Evolutionary conservation across 1,284 basidiomycete genomes (phyloP).

Genomic region (Ceratorhiza oryzae-sativae): DNA sequence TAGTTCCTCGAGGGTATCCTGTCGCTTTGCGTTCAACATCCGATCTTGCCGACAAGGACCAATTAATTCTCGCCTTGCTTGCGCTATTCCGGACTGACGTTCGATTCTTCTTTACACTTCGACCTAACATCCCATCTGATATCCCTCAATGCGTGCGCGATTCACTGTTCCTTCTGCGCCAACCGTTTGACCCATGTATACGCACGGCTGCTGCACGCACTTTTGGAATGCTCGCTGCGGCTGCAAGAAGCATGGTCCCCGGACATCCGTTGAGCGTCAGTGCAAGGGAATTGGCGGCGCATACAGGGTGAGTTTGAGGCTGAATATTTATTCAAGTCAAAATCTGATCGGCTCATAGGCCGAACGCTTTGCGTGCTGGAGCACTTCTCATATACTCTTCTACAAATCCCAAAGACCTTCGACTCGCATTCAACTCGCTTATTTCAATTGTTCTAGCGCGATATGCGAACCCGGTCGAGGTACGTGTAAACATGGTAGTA

Average conservation of each 20-base stretch:
- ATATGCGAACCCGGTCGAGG: slow-evolving; percentile 32
- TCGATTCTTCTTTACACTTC: slow-evolving; percentile 56
- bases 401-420: slow-evolving; percentile 25
- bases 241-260: slow-evolving; percentile 32
- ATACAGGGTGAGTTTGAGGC: slow-evolving; percentile 18
- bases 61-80: slow-evolving; percentile 65
- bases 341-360: not conserved
- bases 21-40: slow-evolving; percentile 54
- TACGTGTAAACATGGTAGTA: not conserved
- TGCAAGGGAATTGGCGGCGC: slow-evolving; percentile 28
- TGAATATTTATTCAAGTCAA: not conserved
- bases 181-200: slow-evolving; percentile 32
- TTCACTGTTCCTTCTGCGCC: slow-evolving; percentile 19
- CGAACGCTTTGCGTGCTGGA: slow-evolving; percentile 29
- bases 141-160: slow-evolving; percentile 30
- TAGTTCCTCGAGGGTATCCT: not conserved
- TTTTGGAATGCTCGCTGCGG: slow-evolving; percentile 31
- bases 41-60: slow-evolving; percentile 42
- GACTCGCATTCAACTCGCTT: slow-evolving; percentile 29
- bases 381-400: slow-evolving; percentile 25
- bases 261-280: slow-evolving; percentile 51
- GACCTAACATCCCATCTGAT: not conserved
- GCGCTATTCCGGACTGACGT: slow-evolving; percentile 69
- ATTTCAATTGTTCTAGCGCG: slow-evolving; percentile 32
- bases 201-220: slow-evolving; percentile 24